These are phyloP conservation scores for Jatropha curcas DNA, from an alignment of 345 rosid genomes.

Conservation along the genomic window DNA sequence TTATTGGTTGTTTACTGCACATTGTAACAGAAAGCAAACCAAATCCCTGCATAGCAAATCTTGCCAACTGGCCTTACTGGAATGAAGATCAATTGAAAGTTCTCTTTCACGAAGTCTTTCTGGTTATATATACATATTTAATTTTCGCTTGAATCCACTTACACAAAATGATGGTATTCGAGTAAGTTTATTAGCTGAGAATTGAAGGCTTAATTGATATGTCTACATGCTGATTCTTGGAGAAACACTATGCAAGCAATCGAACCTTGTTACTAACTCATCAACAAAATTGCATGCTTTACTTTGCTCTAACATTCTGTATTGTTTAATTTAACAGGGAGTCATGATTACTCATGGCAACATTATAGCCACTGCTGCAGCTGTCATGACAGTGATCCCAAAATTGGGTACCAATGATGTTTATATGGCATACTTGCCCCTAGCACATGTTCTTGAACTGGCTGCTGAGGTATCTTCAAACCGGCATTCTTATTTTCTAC, in stretches of 20 bases:
- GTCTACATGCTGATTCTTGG: background rate
- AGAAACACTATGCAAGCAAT: background rate
- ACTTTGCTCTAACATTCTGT: conserved; percentile 23
- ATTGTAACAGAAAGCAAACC: background rate
- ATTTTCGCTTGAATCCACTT: background rate
- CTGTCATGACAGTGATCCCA: conserved; percentile 69
- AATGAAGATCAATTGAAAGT: conserved; percentile 1
- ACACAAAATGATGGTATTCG: background rate
- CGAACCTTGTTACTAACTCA: background rate
- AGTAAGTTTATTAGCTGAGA: background rate
- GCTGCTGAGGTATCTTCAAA: conserved; percentile 71
- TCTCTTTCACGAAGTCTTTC: background rate
- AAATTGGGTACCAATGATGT: conserved; percentile 50
- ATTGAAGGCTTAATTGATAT: conserved; percentile 5
- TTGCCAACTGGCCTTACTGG: background rate
- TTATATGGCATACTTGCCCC: conserved; percentile 82
- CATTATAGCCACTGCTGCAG: conserved; percentile 80
- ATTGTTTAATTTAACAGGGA: conserved; percentile 50
- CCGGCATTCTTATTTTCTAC: conserved; percentile 14
- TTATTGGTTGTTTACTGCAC: background rate
- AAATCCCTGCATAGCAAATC: background rate
- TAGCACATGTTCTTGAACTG: conserved; percentile 93
- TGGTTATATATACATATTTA: background rate
- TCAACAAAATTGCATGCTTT: background rate
- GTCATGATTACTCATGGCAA: conserved; percentile 93